These are phyloP conservation scores for Botrytis porri DNA, from an alignment of 2,329 filamentous ascomycete species.

Conservation along the genomic window DNA sequence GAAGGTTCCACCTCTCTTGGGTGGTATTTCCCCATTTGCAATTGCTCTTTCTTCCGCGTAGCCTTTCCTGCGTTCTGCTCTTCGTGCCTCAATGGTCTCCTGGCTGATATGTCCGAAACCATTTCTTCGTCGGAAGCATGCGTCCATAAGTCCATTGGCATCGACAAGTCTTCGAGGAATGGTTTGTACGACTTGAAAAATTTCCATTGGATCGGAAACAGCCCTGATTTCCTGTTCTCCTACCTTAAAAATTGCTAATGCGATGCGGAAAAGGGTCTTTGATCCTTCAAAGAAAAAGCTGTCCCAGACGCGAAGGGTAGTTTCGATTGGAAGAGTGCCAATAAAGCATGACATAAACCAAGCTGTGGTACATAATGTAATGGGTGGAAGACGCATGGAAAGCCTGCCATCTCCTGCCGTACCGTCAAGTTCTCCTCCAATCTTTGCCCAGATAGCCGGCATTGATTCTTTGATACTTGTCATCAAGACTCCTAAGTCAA, in stretches of 20 bases:
- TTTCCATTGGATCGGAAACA: constrained; percentile 85
- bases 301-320: constrained; percentile 90
- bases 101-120: constrained; percentile 81
- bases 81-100: constrained; percentile 72
- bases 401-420: constrained; percentile 33
- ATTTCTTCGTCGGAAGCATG: constrained; percentile 76
- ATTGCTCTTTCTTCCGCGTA: constrained; percentile 38
- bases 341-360: constrained; percentile 99
- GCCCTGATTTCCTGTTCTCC: constrained; percentile 77
- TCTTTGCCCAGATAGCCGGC: constrained; percentile 81
- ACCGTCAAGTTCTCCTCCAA: constrained; percentile 70
- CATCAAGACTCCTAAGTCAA: constrained; percentile 93
- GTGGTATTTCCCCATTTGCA: constrained; percentile 22
- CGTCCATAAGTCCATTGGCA: constrained; percentile 76
- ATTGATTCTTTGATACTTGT: constrained; percentile 76
- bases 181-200: constrained; percentile 90
- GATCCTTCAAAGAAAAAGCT: constrained; percentile 94
- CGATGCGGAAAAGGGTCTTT: constrained; percentile 89
- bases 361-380: constrained; percentile 87
- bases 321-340: constrained; percentile 87
- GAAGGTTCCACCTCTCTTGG: constrained; percentile 15
- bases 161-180: constrained; percentile 80
- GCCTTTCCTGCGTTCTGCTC: constrained; percentile 61
- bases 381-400: constrained; percentile 68
- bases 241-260: constrained; percentile 85